Percentiles rank a stretch among this genome's conserved stretches.
Evolutionary conservation across 164 flowering plant genomes (phyloP).

Genomic region (Liquidambar formosana): DNA sequence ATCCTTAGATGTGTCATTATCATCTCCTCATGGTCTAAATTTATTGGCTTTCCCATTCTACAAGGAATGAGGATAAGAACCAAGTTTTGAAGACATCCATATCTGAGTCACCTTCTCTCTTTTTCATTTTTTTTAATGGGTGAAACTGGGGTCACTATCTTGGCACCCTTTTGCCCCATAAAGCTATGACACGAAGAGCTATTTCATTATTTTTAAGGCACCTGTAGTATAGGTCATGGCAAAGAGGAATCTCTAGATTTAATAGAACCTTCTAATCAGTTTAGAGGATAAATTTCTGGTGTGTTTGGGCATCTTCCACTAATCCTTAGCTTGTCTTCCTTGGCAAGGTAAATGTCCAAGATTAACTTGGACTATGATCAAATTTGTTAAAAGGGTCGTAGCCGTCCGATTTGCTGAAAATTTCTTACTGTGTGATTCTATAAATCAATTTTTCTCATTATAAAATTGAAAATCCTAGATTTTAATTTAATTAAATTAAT

Average conservation of each 20-base stretch:
- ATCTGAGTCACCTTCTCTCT: constrained; percentile 44
- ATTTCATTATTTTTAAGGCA: constrained; percentile 10
- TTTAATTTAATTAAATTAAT: no score
- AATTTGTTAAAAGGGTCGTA: background rate
- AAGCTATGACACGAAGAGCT: constrained; percentile 32
- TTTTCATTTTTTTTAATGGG: constrained; percentile 4
- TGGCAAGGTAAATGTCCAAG: background rate
- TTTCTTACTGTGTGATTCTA: no score
- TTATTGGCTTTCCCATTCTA: constrained; percentile 31
- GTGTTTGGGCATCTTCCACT: background rate
- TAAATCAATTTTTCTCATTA: no score
- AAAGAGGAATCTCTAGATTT: constrained; percentile 1
- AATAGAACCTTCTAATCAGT: background rate
- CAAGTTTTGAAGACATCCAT: constrained; percentile 44
- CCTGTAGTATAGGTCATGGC: background rate
- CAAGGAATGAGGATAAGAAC: constrained; percentile 51
- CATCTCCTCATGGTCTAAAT: constrained; percentile 23
- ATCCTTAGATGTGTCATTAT: constrained; percentile 40
- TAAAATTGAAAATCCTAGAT: no score
- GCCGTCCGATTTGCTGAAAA: no score
- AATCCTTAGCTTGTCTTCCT: background rate
- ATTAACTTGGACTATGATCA: background rate
- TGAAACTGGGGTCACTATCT: constrained; percentile 22
- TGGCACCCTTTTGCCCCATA: constrained; percentile 27
- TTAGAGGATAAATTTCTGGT: background rate